Evolutionary conservation across 2,329 filamentous ascomycete species (phyloP).

Genomic region (Cryphonectria radicalis): DNA sequence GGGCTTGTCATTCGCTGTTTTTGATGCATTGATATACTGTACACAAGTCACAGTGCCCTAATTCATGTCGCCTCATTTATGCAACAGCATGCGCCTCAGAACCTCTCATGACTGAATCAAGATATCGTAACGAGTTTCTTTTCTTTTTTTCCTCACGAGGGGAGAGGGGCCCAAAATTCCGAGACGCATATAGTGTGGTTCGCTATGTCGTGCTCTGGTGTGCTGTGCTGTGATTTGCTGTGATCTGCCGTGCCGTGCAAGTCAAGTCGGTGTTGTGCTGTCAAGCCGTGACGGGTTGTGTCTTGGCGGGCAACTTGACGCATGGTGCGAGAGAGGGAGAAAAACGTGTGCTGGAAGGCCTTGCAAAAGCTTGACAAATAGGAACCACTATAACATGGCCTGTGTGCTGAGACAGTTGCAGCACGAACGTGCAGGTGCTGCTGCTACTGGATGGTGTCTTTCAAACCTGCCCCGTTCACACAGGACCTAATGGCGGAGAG

Average conservation of each 20-base stretch:
- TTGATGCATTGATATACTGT: conserved; percentile 22
- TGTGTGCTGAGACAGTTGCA: conserved; percentile 6
- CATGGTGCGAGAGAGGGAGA: not conserved
- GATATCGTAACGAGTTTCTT: not conserved
- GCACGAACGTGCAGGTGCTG: not conserved
- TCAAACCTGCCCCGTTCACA: not conserved
- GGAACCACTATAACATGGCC: conserved; percentile 1
- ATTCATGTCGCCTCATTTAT: not conserved
- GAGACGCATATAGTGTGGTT: not conserved
- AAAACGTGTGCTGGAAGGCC: not conserved
- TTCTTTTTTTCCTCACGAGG: not conserved
- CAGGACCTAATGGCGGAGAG: not conserved
- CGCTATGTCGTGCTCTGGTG: not conserved
- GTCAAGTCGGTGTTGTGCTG: not conserved
- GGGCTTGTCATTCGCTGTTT: conserved; percentile 24
- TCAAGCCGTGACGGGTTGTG: not conserved
- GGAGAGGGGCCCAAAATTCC: not conserved
- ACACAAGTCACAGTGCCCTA: too few species aligned
- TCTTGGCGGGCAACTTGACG: not conserved
- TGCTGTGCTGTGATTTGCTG: not conserved
- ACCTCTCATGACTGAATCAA: conserved; percentile 4
- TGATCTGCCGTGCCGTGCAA: not conserved
- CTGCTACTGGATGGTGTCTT: not conserved
- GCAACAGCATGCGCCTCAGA: conserved; percentile 4
- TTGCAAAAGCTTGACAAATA: conserved; percentile 6